These are phyloP conservation scores for Tetrastigma voinierianum DNA, from an alignment of 164 flowering plant species.

Conservation along the genomic window DNA sequence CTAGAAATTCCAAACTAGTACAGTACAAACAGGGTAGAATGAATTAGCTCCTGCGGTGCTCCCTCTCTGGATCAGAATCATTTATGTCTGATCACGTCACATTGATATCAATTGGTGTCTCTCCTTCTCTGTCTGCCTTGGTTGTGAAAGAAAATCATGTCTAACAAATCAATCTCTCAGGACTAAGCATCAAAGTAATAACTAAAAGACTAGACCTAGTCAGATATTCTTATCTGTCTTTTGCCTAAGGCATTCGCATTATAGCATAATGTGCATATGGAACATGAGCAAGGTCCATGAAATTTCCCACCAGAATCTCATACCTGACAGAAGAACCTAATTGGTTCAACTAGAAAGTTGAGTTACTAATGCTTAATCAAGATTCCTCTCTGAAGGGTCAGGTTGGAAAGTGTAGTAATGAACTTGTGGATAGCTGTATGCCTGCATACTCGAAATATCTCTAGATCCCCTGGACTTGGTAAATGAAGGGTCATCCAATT, in stretches of 20 bases:
- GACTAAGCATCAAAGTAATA: neutral
- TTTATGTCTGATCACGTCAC: slow-evolving; percentile 39
- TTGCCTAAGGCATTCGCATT: slow-evolving; percentile 37
- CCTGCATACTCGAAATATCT: slow-evolving; percentile 73
- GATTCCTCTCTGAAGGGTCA: too few species aligned
- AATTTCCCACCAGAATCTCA: slow-evolving; percentile 81
- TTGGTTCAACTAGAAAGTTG: neutral
- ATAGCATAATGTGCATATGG: slow-evolving; percentile 89
- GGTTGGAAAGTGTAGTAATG: too few species aligned
- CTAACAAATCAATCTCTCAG: slow-evolving; percentile 7
- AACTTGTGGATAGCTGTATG: neutral
- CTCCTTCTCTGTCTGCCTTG: slow-evolving; percentile 86
- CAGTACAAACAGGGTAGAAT: slow-evolving; percentile 65
- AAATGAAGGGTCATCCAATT: slow-evolving; percentile 82
- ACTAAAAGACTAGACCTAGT: neutral
- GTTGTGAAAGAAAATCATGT: slow-evolving; percentile 26
- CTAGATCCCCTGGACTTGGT: slow-evolving; percentile 46
- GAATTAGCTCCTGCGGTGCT: slow-evolving; percentile 41
- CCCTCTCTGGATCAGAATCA: slow-evolving; percentile 57
- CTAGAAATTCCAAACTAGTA: slow-evolving; percentile 9
- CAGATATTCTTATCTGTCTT: slow-evolving; percentile 40
- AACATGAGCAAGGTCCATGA: slow-evolving; percentile 96
- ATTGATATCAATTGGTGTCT: slow-evolving; percentile 56
- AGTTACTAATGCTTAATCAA: too few species aligned
- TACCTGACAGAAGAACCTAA: slow-evolving; percentile 48